Percentiles rank a stretch among this genome's conserved stretches.
These are phyloP conservation scores for Aspergillus sclerotiicarbonarius DNA, from an alignment of 495 filamentous ascomycete genomes.

Conservation along the genomic window DNA sequence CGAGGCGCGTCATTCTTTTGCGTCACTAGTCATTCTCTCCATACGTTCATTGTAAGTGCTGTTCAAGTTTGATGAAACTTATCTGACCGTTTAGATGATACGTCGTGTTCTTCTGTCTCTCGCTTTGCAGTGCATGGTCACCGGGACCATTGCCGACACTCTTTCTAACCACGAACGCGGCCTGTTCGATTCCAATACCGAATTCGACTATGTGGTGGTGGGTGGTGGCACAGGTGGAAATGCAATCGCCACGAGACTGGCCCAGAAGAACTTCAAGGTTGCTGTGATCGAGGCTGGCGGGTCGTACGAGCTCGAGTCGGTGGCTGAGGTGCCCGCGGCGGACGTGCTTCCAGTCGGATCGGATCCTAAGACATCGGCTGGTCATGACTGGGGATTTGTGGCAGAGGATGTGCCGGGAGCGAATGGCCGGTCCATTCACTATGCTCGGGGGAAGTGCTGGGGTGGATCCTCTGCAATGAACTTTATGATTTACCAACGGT, in stretches of 20 bases:
- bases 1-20: neutral
- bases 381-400: slow-evolving; percentile 51
- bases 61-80: neutral
- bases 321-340: slow-evolving; percentile 32
- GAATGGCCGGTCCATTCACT: slow-evolving; percentile 35
- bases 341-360: slow-evolving; percentile 21
- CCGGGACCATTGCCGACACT: neutral
- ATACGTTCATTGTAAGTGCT: neutral
- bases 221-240: slow-evolving; percentile 57
- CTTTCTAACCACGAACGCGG: neutral
- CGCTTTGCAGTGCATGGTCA: slow-evolving; percentile 3
- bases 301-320: slow-evolving; percentile 48
- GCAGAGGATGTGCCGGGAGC: slow-evolving; percentile 38
- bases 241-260: slow-evolving; percentile 48
- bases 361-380: slow-evolving; percentile 21
- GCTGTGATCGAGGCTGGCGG: slow-evolving; percentile 59
- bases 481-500: slow-evolving; percentile 50
- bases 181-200: neutral
- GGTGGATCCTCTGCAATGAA: slow-evolving; percentile 49
- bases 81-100: neutral
- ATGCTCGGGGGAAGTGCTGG: slow-evolving; percentile 35
- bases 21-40: neutral
- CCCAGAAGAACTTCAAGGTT: slow-evolving; percentile 33
- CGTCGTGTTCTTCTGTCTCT: neutral
- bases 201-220: slow-evolving; percentile 54